Evolutionary conservation across 2,329 filamentous ascomycete species (phyloP).

Genomic region (Elsinoe ampelina): DNA sequence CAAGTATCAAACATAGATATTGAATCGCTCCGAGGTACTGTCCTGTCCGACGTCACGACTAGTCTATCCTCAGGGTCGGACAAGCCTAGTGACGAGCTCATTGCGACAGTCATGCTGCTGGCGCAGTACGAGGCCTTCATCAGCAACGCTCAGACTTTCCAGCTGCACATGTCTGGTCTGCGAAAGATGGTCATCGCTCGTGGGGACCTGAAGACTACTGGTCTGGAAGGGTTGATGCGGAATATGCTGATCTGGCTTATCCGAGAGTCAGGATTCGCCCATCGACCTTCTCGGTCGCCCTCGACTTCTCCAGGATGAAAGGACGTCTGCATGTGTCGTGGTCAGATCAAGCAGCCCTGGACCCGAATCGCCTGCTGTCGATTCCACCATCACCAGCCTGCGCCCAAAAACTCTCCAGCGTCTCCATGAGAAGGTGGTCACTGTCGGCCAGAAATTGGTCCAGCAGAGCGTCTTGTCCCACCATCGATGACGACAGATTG

Average conservation of each 20-base stretch:
- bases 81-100: slow-evolving; percentile 33
- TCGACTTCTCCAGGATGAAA: neutral
- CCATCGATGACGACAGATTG: neutral
- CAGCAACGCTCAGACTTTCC: slow-evolving; percentile 34
- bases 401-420: neutral
- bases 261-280: neutral
- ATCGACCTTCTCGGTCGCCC: neutral
- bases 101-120: slow-evolving; percentile 44
- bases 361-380: neutral
- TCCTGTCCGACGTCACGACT: slow-evolving; percentile 36
- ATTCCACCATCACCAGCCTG: neutral
- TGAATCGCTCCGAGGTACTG: slow-evolving; percentile 36
- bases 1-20: slow-evolving; percentile 29
- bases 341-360: neutral
- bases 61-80: slow-evolving; percentile 25
- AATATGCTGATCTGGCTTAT: slow-evolving; percentile 29
- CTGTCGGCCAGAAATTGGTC: neutral
- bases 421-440: neutral
- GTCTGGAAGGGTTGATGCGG: slow-evolving; percentile 37
- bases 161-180: slow-evolving; percentile 41
- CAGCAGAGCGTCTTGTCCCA: neutral
- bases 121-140: slow-evolving; percentile 45
- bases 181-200: slow-evolving; percentile 37
- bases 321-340: neutral
- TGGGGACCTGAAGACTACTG: slow-evolving; percentile 33